These are phyloP conservation scores for Colletotrichum lupini DNA, from an alignment of 2,329 filamentous ascomycete species.

Conservation along the genomic window DNA sequence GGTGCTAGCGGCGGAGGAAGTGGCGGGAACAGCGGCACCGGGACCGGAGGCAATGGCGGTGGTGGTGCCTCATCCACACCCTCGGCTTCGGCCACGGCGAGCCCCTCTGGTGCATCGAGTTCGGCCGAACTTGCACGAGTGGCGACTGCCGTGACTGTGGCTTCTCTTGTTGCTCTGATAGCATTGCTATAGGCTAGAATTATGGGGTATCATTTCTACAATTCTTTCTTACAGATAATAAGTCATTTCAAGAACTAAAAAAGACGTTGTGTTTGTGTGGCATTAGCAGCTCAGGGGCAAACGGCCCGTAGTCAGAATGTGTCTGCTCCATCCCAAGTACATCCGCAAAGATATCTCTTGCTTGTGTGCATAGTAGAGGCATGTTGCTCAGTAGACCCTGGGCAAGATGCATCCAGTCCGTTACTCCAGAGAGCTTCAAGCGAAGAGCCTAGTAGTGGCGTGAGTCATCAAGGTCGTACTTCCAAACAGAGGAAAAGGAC, in stretches of 20 bases:
- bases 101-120: neutral
- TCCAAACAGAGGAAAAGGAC: neutral
- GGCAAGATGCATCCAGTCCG: conserved; percentile 28
- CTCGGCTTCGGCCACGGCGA: neutral
- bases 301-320: conserved; percentile 3
- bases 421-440: conserved; percentile 15
- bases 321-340: conserved; percentile 3
- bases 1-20: neutral
- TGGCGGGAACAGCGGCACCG: neutral
- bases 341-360: conserved; percentile 15
- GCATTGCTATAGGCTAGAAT: neutral
- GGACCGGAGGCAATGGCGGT: neutral
- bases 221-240: neutral
- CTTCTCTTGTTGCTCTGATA: conserved; percentile 9
- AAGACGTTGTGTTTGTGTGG: conserved; percentile 15
- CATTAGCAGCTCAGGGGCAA: conserved; percentile 15
- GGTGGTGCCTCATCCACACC: neutral
- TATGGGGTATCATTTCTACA: neutral
- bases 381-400: conserved; percentile 30
- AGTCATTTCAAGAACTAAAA: neutral
- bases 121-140: neutral
- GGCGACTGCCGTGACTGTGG: conserved; percentile 7
- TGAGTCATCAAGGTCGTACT: neutral
- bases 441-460: neutral
- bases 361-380: neutral